Evolutionary conservation across 2,329 filamentous ascomycete genomes (phyloP).

Genomic region (Scytalidium lignicola): DNA sequence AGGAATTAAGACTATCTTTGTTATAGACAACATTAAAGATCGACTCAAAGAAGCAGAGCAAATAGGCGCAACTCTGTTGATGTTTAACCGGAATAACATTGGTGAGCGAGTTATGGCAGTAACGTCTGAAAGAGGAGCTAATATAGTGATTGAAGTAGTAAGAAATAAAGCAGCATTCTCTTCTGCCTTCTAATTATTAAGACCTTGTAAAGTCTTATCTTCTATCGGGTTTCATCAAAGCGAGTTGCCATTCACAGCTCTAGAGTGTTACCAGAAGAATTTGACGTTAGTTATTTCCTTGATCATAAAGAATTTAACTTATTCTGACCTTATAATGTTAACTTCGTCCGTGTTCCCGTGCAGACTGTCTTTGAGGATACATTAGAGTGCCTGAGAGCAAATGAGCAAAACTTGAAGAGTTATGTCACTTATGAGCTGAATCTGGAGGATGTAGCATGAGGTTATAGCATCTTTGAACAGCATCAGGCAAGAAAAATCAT

Average conservation of each 20-base stretch:
- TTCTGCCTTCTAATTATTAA: constrained; percentile 7
- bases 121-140: constrained; percentile 2
- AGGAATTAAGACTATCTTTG: neutral
- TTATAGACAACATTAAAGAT: neutral
- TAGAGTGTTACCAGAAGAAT: neutral
- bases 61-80: constrained; percentile 4
- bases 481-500: neutral
- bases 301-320: neutral
- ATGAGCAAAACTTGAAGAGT: neutral
- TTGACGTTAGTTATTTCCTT: neutral
- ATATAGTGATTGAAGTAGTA: constrained; percentile 8
- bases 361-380: neutral
- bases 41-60: neutral
- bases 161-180: constrained; percentile 8
- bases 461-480: neutral
- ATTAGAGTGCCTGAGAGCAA: neutral
- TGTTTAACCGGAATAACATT: constrained; percentile 6
- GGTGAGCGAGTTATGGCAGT: constrained; percentile 2
- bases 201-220: constrained; percentile 6
- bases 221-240: constrained; percentile 11
- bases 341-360: neutral
- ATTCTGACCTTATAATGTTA: neutral
- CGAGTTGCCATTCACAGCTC: constrained; percentile 9
- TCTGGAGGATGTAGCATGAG: neutral
- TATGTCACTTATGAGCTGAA: neutral